Evolutionary conservation across 2,329 filamentous ascomycete genomes (phyloP), one percentile per base, ranked within the genome.

Genomic region (Nectriaceae sp.): DNA sequence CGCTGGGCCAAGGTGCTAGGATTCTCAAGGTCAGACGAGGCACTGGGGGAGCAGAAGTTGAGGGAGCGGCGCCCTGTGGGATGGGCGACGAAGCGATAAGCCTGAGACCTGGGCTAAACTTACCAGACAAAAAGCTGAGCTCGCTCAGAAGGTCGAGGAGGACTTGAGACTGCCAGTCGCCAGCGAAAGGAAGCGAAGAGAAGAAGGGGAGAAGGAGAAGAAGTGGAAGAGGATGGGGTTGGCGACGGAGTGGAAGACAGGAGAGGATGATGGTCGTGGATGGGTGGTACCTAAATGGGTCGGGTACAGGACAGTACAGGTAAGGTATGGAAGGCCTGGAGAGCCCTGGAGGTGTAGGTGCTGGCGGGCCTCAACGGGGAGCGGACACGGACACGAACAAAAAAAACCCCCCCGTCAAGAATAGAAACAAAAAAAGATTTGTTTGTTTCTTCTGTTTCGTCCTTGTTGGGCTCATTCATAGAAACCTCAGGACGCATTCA

Each of bases 161-260:
- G 40, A 33, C 47, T 38, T 52, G 41, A 47, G 22, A 58, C 55
- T 49, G 51, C 39, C 49, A 57, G 45, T 44, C 55, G 42, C 54
- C 38, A 44, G 37, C 43, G 52, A 47, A 24, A 50, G 31, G 26
- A 35, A 20, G 44, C 29, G 33, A 50, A 39, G 19, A 43, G 16
- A 11, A 18, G 3, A 13, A 43, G 15, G 21, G 21, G 38, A 40
- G 26, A 53, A 40, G 42, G 19, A 13, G 44, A 47, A 40, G 47
- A 18, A 42, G 41, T 35, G 42, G 47, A 42, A 55, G 42, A 40
- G 35, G 31, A 35, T 52, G 44, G 44, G 40, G 42, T 29, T 46
- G 42, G 46, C 46, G 42, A 35, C 35, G 35, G 16, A 47, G 46
- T 11, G 33, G 43, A 57, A 49, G 45, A 45, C 52, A 55, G 48